Percentiles rank a stretch among this genome's conserved stretches.
phyloP scores from a whole-genome alignment of 2,329 filamentous ascomycete species.

The Ascochyta clinopodiicola region DNA sequence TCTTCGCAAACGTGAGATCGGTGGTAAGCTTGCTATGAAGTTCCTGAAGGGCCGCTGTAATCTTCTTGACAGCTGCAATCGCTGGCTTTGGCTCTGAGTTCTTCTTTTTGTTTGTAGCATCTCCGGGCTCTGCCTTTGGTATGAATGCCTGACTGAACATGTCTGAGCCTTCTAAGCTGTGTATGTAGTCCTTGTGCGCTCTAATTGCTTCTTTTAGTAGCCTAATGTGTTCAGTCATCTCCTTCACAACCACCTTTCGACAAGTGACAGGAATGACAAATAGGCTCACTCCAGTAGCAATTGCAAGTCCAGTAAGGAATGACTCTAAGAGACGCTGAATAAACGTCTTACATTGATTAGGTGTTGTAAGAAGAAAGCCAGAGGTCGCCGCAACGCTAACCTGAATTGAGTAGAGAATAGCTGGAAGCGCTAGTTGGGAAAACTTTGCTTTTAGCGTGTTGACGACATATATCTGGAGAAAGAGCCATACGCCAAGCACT shows the following conservation, averaged over 20 bases:
- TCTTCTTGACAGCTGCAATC: conserved; percentile 59
- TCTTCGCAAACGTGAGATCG: conserved; percentile 75
- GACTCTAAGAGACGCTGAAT: conserved; percentile 62
- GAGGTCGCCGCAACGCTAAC: conserved; percentile 69
- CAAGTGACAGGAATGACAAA: conserved; percentile 72
- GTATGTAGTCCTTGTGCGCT: conserved; percentile 69
- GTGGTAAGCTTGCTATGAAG: no score
- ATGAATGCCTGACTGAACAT: conserved; percentile 57
- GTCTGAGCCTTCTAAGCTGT: conserved; percentile 67
- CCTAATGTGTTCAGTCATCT: conserved; percentile 65
- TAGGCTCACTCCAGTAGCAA: conserved; percentile 68
- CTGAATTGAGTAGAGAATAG: conserved; percentile 74
- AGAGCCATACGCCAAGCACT: conserved; percentile 73
- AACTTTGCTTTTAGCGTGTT: conserved; percentile 71
- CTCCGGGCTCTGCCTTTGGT: conserved; percentile 30
- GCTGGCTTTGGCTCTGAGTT: conserved; percentile 45
- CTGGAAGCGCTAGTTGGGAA: conserved; percentile 71
- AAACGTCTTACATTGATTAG: conserved; percentile 60
- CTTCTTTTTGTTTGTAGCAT: conserved; percentile 38
- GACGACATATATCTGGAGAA: conserved; percentile 71
- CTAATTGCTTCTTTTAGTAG: conserved; percentile 63
- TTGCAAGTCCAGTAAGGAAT: conserved; percentile 69
- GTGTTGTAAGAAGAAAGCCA: conserved; percentile 65
- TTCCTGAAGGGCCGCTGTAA: conserved; percentile 60
- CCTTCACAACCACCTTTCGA: conserved; percentile 67